phyloP scores from a whole-genome alignment of 192 early-diverging fungal species.

The Pilaira anomala region DNA sequence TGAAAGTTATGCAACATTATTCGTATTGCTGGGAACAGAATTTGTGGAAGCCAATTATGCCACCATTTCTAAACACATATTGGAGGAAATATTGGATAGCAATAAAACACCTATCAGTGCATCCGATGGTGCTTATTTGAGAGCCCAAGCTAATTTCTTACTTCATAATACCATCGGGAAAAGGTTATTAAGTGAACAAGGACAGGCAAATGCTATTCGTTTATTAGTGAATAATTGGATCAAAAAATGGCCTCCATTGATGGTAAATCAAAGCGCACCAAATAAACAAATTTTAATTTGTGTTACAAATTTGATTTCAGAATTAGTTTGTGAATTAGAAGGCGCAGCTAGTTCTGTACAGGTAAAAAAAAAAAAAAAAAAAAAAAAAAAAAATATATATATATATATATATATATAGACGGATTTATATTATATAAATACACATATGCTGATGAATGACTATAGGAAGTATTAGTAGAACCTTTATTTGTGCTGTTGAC shows the following conservation, averaged over 20 bases:
- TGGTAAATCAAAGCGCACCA: constrained; percentile 45
- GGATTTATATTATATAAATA: not conserved
- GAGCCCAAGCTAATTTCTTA: constrained; percentile 60
- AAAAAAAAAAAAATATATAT: not conserved
- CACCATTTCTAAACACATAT: constrained; percentile 62
- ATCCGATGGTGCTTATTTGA: constrained; percentile 56
- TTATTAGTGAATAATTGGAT: constrained; percentile 60
- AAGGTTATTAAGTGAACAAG: constrained; percentile 73
- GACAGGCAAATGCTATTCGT: constrained; percentile 63
- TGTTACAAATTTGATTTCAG: constrained; percentile 70
- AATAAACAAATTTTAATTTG: constrained; percentile 62
- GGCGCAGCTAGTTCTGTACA: constrained; percentile 60
- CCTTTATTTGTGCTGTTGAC: constrained; percentile 66
- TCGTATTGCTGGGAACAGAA: constrained; percentile 64
- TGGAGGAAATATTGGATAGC: constrained; percentile 56
- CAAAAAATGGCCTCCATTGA: constrained; percentile 53
- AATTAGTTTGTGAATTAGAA: constrained; percentile 74
- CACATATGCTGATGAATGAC: not conserved
- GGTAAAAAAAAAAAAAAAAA: constrained; percentile 28
- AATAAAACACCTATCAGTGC: constrained; percentile 47
- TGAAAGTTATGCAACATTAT: constrained; percentile 73
- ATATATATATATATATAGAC: not conserved
- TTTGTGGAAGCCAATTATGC: constrained; percentile 76
- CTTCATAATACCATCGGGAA: constrained; percentile 75
- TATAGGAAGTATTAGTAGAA: constrained; percentile 60